Evolutionary conservation across 2,329 filamentous ascomycete species (phyloP).

Genomic region (Dichotomopilus funicola): DNA sequence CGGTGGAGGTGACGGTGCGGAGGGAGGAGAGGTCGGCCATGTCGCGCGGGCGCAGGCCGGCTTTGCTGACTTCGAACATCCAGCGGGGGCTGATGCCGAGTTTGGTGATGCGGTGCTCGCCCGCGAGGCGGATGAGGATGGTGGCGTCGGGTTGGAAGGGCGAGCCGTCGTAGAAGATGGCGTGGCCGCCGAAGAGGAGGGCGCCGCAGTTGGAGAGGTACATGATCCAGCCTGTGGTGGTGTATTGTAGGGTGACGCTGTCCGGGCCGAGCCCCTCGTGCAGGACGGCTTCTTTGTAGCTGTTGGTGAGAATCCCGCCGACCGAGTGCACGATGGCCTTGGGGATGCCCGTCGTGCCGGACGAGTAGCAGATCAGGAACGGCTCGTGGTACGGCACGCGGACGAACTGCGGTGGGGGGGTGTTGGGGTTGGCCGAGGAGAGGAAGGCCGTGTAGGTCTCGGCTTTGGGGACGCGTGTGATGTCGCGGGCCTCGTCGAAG

Average conservation of each 20-base stretch:
- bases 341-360: slow-evolving; percentile 74
- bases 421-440: slow-evolving; percentile 22
- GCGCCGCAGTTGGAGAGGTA: slow-evolving; percentile 58
- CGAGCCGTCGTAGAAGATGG: slow-evolving; percentile 75
- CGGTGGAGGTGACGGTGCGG: slow-evolving; percentile 60
- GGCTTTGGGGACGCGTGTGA: slow-evolving; percentile 44
- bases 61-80: slow-evolving; percentile 65
- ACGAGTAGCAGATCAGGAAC: slow-evolving; percentile 71
- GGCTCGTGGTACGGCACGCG: slow-evolving; percentile 66
- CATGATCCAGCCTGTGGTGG: slow-evolving; percentile 84
- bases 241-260: slow-evolving; percentile 48
- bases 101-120: slow-evolving; percentile 60
- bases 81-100: slow-evolving; percentile 72
- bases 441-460: slow-evolving; percentile 43
- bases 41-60: slow-evolving; percentile 53
- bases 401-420: slow-evolving; percentile 42
- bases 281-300: slow-evolving; percentile 51
- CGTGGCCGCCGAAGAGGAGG: slow-evolving; percentile 53
- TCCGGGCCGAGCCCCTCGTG: slow-evolving; percentile 38
- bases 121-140: slow-evolving; percentile 56
- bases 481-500: slow-evolving; percentile 54
- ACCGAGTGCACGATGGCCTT: slow-evolving; percentile 80
- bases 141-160: slow-evolving; percentile 66
- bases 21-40: slow-evolving; percentile 58
- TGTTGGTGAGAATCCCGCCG: slow-evolving; percentile 54